These are phyloP conservation scores for Ceriops zippeliana DNA, from an alignment of 345 rosid genomes.

Conservation along the genomic window DNA sequence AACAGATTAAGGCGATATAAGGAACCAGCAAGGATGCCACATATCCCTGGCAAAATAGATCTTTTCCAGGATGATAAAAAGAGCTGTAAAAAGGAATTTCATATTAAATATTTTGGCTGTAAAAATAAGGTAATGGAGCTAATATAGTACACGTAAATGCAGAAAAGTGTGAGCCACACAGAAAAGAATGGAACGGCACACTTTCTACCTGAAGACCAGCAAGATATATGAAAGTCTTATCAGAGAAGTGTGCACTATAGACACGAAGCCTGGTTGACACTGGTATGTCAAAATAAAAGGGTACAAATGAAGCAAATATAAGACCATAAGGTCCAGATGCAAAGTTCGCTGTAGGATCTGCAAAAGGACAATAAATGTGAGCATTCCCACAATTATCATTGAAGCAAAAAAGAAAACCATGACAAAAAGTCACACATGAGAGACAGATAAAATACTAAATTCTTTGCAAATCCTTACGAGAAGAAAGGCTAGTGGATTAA, in stretches of 20 bases:
- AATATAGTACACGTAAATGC: not conserved
- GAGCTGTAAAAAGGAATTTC: conserved; percentile 56
- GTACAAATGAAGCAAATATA: conserved; percentile 86
- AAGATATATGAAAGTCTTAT: conserved; percentile 87
- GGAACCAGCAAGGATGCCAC: conserved; percentile 91
- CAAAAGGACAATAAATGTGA: conserved; percentile 11
- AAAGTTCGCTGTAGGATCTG: conserved; percentile 61
- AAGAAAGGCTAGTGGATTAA: no score
- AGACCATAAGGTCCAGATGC: conserved; percentile 90
- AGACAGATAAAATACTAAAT: no score
- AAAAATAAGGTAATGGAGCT: not conserved
- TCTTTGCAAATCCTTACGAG: no score
- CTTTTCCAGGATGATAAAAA: conserved; percentile 85
- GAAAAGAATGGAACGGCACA: not conserved
- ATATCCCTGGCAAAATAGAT: conserved; percentile 73
- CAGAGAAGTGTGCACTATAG: conserved; percentile 68
- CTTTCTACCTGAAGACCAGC: conserved; percentile 86
- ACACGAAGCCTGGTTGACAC: conserved; percentile 74
- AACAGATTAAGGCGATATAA: conserved; percentile 75
- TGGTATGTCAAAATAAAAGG: conserved; percentile 89
- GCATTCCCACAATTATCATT: not conserved
- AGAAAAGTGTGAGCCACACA: not conserved
- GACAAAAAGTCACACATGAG: not conserved
- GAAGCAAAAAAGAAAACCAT: not conserved
- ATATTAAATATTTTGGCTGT: conserved; percentile 15